Percentiles rank a stretch among this genome's conserved stretches.
Conservation (phyloP, 768 basidiomycete species). For the Lenzites betulinus region DNA sequence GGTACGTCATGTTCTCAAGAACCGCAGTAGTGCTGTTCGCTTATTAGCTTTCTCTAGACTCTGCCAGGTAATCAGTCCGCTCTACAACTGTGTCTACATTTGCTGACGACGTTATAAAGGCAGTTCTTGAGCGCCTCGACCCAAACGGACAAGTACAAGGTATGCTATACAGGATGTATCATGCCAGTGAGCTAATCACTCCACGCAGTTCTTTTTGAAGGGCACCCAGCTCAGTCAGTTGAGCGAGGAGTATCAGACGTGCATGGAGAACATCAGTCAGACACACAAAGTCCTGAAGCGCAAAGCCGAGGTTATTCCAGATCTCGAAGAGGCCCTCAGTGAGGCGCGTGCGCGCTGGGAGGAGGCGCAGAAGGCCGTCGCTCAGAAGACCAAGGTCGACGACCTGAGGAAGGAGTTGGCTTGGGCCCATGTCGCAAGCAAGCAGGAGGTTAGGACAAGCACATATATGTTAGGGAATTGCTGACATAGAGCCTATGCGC, state of each 20-base stretch:
- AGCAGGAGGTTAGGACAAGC: constrained; percentile 55
- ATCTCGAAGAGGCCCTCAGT: constrained; percentile 59
- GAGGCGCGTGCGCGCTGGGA: constrained; percentile 62
- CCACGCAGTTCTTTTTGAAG: constrained; percentile 81
- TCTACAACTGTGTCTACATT: constrained; percentile 25
- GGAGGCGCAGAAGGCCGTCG: constrained; percentile 73
- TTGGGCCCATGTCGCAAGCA: constrained; percentile 81
- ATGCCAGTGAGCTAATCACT: neutral
- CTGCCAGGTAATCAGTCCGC: constrained; percentile 32
- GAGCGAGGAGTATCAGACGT: constrained; percentile 80
- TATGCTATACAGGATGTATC: constrained; percentile 30
- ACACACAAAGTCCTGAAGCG: constrained; percentile 65
- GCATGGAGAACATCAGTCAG: constrained; percentile 69
- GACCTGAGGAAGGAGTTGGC: constrained; percentile 80
- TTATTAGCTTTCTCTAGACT: constrained; percentile 26
- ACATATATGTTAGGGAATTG: neutral
- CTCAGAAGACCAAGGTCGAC: constrained; percentile 66
- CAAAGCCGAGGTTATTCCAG: constrained; percentile 79
- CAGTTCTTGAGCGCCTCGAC: constrained; percentile 86
- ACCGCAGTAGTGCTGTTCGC: neutral
- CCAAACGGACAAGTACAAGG: constrained; percentile 87
- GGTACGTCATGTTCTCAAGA: constrained; percentile 39
- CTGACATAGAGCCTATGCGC: neutral
- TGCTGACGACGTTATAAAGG: constrained; percentile 15
- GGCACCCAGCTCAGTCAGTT: constrained; percentile 92